These are phyloP conservation scores for Trichoderma sp. DNA, from an alignment of 2,329 filamentous ascomycete species.

Conservation along the genomic window DNA sequence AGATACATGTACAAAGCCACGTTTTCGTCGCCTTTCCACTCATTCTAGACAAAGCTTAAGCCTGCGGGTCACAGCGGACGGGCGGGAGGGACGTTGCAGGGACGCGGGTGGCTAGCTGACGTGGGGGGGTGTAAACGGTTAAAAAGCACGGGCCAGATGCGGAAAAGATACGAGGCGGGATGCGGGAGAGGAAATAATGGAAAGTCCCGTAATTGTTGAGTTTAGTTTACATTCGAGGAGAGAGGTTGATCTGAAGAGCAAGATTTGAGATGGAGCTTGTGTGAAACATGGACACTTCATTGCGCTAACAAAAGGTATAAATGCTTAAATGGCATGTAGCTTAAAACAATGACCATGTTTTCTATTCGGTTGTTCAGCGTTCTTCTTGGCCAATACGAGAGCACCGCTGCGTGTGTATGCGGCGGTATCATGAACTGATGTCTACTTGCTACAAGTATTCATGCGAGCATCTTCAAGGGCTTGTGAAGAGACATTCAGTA, in stretches of 20 bases:
- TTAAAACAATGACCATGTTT: neutral
- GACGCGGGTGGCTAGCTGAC: slow-evolving; percentile 10
- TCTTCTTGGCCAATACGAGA: neutral
- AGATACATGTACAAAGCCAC: neutral
- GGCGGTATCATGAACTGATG: neutral
- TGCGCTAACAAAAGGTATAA: neutral
- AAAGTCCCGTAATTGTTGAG: neutral
- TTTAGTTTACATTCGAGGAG: neutral
- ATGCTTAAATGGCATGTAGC: neutral
- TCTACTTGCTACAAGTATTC: neutral
- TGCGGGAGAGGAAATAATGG: neutral
- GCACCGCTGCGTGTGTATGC: neutral
- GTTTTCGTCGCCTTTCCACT: neutral
- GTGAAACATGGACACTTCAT: neutral
- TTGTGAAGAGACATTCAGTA: neutral
- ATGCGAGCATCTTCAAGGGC: neutral
- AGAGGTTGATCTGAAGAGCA: neutral
- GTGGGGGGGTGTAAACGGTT: neutral
- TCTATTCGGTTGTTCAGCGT: neutral
- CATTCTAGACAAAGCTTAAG: neutral
- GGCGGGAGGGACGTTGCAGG: slow-evolving; percentile 21
- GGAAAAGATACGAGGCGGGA: neutral
- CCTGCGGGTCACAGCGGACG: slow-evolving; percentile 1
- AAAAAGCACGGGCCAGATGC: neutral
- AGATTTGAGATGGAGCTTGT: neutral